Base-by-base conservation (phyloP, 2,329 filamentous ascomycete species). In the Pseudogymnoascus sp. region DNA sequence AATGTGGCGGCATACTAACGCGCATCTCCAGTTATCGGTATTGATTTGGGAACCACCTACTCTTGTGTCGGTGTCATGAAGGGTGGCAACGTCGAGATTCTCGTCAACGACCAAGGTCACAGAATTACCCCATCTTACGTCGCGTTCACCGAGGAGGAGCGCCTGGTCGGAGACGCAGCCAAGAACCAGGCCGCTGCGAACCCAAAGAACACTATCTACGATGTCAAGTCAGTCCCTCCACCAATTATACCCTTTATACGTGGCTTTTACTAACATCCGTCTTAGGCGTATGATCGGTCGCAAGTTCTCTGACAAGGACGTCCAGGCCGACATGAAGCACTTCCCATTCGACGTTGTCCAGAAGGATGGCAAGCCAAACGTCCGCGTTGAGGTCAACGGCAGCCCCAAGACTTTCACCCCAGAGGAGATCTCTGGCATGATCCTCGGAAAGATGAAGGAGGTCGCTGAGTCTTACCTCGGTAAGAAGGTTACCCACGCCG, bases 101-200 rank as follows among this genome's bases (percentile, higher is more conserved):
- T 96, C 72, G 90, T 91, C 79, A 96, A 96, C 83, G 91, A 96
- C 79, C 92, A 96, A 83, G 91, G 91, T 83, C 92, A 96, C 86
- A 90, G 91, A 82, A 96, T 96, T 71, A 96, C 92, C 72, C 92
- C 92, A 63, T 96, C 91, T 68, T 96, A 95, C 79, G 92, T 96
- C 75, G 92, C 91, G 74, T 96, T 96, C 79, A 97, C 92, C 78
- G 93, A 97, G 73, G 92, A 97, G 68, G 95, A 97, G 80, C 88
- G 95, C 75, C 84, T 99, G 70, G 92, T 99, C 71, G 95, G 95
- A 84, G 95, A 99, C 78, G 91, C 95, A 73, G 92, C 92, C 73
- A 96, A 96, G 88, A 96, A 96, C 82, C 92, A 96, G 83, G 92
- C 90, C 74, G 88, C 90, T 67, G 78, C 86, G 63, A 93, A 93